These are phyloP conservation scores for Cladochytrium replicatum DNA, from an alignment of 192 early-diverging fungal species.

Conservation along the genomic window DNA sequence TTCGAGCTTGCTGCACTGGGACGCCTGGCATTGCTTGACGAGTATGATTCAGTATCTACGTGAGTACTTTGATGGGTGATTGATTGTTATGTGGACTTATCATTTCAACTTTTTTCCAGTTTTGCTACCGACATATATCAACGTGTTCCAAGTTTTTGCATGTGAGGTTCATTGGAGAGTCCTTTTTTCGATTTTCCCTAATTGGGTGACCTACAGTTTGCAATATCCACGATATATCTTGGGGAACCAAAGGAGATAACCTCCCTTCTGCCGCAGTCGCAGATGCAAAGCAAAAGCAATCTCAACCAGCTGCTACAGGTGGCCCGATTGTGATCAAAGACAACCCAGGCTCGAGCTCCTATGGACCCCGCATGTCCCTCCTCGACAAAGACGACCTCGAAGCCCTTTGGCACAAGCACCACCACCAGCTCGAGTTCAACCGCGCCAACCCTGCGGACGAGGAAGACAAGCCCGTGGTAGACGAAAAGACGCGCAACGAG, in stretches of 20 bases:
- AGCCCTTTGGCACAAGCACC: slow-evolving; percentile 55
- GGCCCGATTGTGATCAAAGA: slow-evolving; percentile 19
- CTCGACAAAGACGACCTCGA: slow-evolving; percentile 46
- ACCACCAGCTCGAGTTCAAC: slow-evolving; percentile 42
- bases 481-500: slow-evolving; percentile 26
- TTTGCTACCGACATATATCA: slow-evolving; percentile 75
- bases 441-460: slow-evolving; percentile 33
- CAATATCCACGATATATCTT: slow-evolving; percentile 87
- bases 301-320: too few relatives aligned
- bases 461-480: slow-evolving; percentile 28
- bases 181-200: neutral
- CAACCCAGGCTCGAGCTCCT: slow-evolving; percentile 1
- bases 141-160: slow-evolving; percentile 80
- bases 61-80: too few relatives aligned
- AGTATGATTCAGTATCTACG: slow-evolving; percentile 58
- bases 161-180: too few relatives aligned
- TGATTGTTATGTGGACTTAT: too few relatives aligned
- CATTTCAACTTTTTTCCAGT: slow-evolving; percentile 61
- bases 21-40: slow-evolving; percentile 74
- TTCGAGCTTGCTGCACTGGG: slow-evolving; percentile 50
- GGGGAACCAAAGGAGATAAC: slow-evolving; percentile 79
- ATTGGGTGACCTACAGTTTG: slow-evolving; percentile 39
- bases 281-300: neutral
- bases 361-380: too few relatives aligned
- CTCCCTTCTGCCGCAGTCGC: slow-evolving; percentile 14